phyloP scores from a whole-genome alignment of 2,329 filamentous ascomycete species.

The Scedosporium dehoogii region DNA sequence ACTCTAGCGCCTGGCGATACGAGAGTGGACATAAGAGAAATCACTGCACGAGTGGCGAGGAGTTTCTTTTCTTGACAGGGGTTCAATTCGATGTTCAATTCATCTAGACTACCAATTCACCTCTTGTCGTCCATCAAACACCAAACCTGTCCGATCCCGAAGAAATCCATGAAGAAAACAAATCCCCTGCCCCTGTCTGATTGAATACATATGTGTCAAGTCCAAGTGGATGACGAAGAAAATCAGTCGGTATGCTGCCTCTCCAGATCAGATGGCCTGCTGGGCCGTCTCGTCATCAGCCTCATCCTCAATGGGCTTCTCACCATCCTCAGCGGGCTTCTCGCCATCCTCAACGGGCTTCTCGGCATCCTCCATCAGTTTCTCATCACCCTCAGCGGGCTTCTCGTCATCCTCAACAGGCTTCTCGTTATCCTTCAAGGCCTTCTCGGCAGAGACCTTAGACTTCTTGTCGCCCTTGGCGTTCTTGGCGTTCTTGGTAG shows the following conservation, averaged over 20 bases:
- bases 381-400: no score
- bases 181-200: background rate
- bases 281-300: no score
- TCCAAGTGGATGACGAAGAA: background rate
- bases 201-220: background rate
- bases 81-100: background rate
- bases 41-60: no score
- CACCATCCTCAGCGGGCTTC: no score
- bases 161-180: background rate
- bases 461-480: background rate
- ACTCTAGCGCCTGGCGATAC: no score
- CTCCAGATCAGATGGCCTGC: no score
- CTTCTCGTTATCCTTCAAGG: no score
- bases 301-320: no score
- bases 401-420: no score
- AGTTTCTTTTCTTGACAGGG: background rate
- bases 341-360: background rate
- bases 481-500: background rate
- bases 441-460: background rate
- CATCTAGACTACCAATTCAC: background rate
- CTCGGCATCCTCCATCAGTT: no score
- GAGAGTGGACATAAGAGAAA: no score
- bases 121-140: background rate
- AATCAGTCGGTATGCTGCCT: background rate
- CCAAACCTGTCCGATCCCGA: background rate